Evolutionary conservation across 2,329 filamentous ascomycete genomes (phyloP).

Genomic region (Fusarium sp.): DNA sequence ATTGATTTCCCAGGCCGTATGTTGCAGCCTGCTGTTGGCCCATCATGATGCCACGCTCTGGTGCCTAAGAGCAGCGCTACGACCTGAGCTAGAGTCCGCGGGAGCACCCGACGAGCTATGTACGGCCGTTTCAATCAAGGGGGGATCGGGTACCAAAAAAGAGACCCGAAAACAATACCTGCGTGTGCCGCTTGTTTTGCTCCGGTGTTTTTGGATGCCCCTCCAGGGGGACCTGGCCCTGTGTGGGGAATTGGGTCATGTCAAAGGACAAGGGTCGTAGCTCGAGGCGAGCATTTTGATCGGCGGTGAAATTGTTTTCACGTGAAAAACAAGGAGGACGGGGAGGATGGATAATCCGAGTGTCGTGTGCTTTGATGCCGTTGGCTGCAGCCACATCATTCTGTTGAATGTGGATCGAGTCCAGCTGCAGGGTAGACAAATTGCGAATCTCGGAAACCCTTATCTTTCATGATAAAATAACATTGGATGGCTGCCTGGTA

Average conservation of each 20-base stretch:
- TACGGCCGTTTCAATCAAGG: background rate
- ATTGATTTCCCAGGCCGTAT: conserved; percentile 20
- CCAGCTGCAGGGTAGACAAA: background rate
- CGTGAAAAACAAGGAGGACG: background rate
- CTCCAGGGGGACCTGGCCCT: background rate
- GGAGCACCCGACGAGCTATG: conserved; percentile 5
- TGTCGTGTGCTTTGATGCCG: background rate
- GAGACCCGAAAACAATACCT: background rate
- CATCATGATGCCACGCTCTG: conserved; percentile 27
- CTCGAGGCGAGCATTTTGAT: background rate
- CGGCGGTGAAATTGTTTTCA: conserved; percentile 8
- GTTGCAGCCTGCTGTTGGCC: conserved; percentile 17
- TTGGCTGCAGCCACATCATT: background rate
- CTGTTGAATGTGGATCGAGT: background rate
- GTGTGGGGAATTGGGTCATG: background rate
- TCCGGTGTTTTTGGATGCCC: background rate
- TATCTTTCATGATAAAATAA: background rate
- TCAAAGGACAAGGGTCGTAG: background rate
- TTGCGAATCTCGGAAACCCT: background rate
- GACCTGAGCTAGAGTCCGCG: background rate
- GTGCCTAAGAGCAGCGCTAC: conserved; percentile 1
- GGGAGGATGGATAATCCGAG: background rate
- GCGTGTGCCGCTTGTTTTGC: background rate
- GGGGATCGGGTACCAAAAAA: background rate
- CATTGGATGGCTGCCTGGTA: background rate